Evolutionary conservation across 108 stramenopile genomes (phyloP), one percentile per base, ranked within the genome.

Genomic region (Nitzschia putrida): DNA sequence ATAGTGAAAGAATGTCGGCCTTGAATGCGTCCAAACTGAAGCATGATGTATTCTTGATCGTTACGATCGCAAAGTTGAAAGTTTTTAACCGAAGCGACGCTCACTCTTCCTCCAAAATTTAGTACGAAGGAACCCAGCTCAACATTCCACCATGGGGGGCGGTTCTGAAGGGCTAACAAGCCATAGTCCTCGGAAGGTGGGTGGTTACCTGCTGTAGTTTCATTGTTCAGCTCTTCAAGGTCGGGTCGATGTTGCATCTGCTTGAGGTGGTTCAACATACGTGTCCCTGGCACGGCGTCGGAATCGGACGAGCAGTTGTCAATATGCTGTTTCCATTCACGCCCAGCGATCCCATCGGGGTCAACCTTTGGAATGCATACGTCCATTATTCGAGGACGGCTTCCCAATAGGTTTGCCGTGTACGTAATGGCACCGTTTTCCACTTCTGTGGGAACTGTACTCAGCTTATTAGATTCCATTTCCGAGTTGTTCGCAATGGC

Each of bases 111-210:
- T 44, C 93, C 90, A 80, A 94, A 94, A 56, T 94, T 94, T 38
- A 94, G 66, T n/a, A 94, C 90, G 55, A 94, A 94, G 0, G 93
- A 90, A 9, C 87, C 87, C 8, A 94, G 72, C 60, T 94, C 93
- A 0, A 83, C 66, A 64, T 94, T 94, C 93, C 93, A 94, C 93
- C 93, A 94, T 10, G 92, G 93, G 8, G 88, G 90, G 55, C 93
- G 66, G 72, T 94, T 94, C 56, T 91, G 93, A 13, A 94, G 71
- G 9, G 87, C 70, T 66, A 88, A 53, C 16, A 94, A 71, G 2
- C 87, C 90, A 66, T 76, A 85, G 44, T 92, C 83, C 25, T 79
- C 80, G 11, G 73, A 68, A 34, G 71, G 71, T 4, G 66, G 37
- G 34, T 77, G 66, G 40, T 65, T 53, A 5, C 26, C 34, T 21